These are phyloP conservation scores for Hyphodiscus sp. DNA, from an alignment of 2,329 filamentous ascomycete genomes.

Conservation along the genomic window DNA sequence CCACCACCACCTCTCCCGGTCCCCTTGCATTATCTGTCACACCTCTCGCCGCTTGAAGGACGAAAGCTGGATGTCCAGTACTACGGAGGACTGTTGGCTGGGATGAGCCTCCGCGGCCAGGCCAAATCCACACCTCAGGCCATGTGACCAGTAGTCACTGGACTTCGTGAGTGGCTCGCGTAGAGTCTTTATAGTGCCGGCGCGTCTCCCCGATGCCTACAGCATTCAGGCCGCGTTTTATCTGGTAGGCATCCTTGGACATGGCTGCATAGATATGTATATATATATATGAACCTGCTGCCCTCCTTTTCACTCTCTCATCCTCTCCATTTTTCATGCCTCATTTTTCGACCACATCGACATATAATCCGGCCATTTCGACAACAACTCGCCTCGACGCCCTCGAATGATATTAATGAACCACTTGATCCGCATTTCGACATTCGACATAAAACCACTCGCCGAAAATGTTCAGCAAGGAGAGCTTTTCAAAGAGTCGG, in stretches of 20 bases:
- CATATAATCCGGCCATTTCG: background rate
- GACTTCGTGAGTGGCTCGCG: conserved; percentile 7
- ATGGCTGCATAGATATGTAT: background rate
- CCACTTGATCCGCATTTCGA: background rate
- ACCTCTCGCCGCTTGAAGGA: background rate
- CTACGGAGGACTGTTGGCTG: no score
- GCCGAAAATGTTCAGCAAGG: conserved; percentile 25
- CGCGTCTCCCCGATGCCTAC: conserved; percentile 14
- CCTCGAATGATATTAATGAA: background rate
- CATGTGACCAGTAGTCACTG: conserved; percentile 16
- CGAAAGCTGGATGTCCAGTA: no score
- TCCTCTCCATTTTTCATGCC: background rate
- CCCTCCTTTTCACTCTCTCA: conserved; percentile 2
- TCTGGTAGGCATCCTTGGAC: background rate
- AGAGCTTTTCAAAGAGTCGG: conserved; percentile 28
- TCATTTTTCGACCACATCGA: background rate
- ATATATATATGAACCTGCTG: conserved; percentile 4
- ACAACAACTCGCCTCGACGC: background rate
- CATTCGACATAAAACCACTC: background rate
- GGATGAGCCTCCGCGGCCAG: background rate
- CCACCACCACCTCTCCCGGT: background rate
- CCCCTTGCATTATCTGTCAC: background rate
- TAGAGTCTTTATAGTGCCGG: conserved; percentile 5
- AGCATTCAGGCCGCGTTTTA: conserved; percentile 11
- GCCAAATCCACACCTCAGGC: background rate